Percentiles rank a stretch among this genome's conserved stretches.
phyloP scores from a whole-genome alignment of 2,329 filamentous ascomycete genomes.

The Colletotrichum sp. region DNA sequence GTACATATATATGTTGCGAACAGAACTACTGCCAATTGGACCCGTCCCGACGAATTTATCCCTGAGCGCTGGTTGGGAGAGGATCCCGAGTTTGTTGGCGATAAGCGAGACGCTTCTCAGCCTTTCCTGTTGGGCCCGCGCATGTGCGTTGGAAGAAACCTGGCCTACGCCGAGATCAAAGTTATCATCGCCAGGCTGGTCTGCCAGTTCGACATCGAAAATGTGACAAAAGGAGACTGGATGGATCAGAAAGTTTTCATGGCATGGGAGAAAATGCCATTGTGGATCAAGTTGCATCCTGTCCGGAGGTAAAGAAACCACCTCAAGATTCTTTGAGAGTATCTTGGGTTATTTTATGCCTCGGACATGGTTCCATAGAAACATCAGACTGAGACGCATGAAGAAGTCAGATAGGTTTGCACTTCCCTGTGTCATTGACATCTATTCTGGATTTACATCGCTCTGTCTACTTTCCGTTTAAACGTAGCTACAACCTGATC shows the following conservation, averaged over 20 bases:
- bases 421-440: neutral
- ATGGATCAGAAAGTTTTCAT: conserved; percentile 24
- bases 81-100: neutral
- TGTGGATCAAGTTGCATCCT: neutral
- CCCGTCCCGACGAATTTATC: conserved; percentile 45
- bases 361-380: neutral
- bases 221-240: conserved; percentile 41
- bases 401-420: neutral
- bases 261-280: neutral
- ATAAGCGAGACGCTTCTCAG: conserved; percentile 48
- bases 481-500: neutral
- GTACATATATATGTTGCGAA: neutral
- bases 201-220: conserved; percentile 49
- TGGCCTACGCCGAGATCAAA: conserved; percentile 54
- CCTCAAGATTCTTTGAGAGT: neutral
- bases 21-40: conserved; percentile 37
- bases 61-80: conserved; percentile 50
- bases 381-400: neutral
- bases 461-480: neutral
- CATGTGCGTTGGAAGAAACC: conserved; percentile 54
- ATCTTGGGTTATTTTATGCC: neutral
- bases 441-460: neutral
- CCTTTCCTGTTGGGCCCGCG: conserved; percentile 53
- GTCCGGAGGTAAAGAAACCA: neutral
- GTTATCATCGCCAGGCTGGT: conserved; percentile 49